Evolutionary conservation across 164 flowering plant genomes (phyloP).

Genomic region (Aristolochia californica): DNA sequence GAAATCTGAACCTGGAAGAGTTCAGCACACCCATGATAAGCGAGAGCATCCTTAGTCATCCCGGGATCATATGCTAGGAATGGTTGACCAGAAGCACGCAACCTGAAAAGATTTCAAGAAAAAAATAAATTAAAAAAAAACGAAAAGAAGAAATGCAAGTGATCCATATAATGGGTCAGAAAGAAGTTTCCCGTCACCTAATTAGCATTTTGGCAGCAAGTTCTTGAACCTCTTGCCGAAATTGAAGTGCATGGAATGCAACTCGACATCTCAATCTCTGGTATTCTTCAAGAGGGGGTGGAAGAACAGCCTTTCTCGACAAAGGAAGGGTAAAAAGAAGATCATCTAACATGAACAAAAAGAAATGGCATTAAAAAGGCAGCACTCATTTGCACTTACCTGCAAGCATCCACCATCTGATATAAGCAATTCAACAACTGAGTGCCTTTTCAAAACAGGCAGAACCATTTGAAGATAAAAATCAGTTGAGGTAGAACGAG

Average conservation of each 20-base stretch:
- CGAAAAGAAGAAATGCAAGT: no score
- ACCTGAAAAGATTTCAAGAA: no score
- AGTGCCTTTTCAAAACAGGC: slow-evolving; percentile 57
- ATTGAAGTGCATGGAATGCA: slow-evolving; percentile 81
- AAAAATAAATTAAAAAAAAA: no score
- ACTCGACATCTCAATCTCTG: slow-evolving; percentile 95
- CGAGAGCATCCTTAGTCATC: no score
- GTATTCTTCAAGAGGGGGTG: slow-evolving; percentile 65
- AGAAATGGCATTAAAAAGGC: not conserved
- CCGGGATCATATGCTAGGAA: no score
- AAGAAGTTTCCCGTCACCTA: no score
- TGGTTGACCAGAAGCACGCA: no score
- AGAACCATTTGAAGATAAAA: slow-evolving; percentile 64
- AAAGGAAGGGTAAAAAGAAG: not conserved
- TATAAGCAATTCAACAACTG: slow-evolving; percentile 71
- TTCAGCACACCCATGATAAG: slow-evolving; percentile 92
- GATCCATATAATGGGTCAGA: no score
- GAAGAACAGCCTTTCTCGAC: slow-evolving; percentile 59
- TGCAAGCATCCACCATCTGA: slow-evolving; percentile 94
- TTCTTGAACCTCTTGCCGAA: slow-evolving; percentile 79
- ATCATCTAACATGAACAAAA: not conserved
- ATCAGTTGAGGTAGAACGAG: slow-evolving; percentile 54
- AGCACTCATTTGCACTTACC: slow-evolving; percentile 27
- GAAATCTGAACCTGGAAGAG: slow-evolving; percentile 99
- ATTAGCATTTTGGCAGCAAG: no score